A percentile compares a stretch with the other conserved stretches of the same genome.
phyloP scores from a whole-genome alignment of 2,329 filamentous ascomycete species.

The Penicillium rolfsii region DNA sequence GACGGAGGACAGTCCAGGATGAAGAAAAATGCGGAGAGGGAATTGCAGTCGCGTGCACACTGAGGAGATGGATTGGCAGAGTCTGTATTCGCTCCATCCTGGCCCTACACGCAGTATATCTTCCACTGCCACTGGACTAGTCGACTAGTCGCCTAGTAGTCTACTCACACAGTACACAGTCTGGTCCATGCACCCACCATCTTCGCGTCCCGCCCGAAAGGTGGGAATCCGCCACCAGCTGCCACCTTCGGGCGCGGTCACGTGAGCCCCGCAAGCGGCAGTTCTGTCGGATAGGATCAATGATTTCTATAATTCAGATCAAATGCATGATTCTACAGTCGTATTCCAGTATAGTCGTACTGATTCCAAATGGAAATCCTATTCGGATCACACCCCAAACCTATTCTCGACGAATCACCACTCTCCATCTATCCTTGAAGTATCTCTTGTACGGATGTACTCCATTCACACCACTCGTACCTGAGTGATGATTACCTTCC shows the following conservation, averaged over 20 bases:
- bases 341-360: neutral
- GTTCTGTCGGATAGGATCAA: neutral
- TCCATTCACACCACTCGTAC: neutral
- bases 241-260: conserved; percentile 15
- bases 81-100: neutral
- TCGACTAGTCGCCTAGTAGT: neutral
- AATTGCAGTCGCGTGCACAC: conserved; percentile 11
- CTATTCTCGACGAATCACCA: neutral
- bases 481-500: neutral
- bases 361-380: no score
- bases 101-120: no score
- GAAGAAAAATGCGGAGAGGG: neutral
- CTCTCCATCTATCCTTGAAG: neutral
- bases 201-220: no score
- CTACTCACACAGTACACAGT: no score
- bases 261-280: conserved; percentile 23
- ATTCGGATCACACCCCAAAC: neutral
- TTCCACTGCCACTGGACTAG: neutral
- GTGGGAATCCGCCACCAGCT: conserved; percentile 20
- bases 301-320: neutral
- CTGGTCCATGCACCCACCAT: no score
- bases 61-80: neutral
- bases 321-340: neutral
- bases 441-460: neutral
- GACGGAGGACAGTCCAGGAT: no score